Percentiles rank a stretch among this genome's conserved stretches.
Evolutionary conservation across 257 asterid genomes (phyloP).

Genomic region (Forsythia suspensa): DNA sequence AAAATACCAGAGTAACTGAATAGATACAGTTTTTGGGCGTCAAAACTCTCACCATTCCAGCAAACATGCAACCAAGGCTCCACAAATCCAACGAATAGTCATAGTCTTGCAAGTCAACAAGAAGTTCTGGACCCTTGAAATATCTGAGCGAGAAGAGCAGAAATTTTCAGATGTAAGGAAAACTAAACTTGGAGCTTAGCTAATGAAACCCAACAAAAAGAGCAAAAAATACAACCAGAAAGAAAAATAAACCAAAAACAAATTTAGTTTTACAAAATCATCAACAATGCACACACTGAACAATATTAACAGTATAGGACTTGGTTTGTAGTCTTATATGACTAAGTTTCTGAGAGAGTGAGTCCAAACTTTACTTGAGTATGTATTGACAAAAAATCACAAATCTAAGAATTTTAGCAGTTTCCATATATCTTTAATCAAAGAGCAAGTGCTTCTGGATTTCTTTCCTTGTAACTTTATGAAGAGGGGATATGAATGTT

Average conservation of each 20-base stretch:
- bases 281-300: background rate
- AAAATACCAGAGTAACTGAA: background rate
- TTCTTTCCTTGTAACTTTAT: background rate
- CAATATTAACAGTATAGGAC: background rate
- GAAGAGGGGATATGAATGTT: background rate
- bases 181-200: background rate
- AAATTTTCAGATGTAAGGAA: background rate
- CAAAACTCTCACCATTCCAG: conserved; percentile 88
- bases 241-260: background rate
- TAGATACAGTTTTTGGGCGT: background rate
- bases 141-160: conserved; percentile 34
- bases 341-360: background rate
- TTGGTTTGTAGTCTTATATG: background rate
- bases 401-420: background rate
- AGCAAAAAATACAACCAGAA: background rate
- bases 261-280: conserved; percentile 1
- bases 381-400: background rate
- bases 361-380: background rate
- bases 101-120: conserved; percentile 78
- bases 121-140: conserved; percentile 70
- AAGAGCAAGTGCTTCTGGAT: background rate
- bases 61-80: conserved; percentile 94
- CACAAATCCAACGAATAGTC: conserved; percentile 84
- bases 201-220: background rate
- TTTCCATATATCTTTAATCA: background rate